Conservation (phyloP, 225 moss, liverwort and hornwort genomes). For the Rhytidiadelphus loreus region DNA sequence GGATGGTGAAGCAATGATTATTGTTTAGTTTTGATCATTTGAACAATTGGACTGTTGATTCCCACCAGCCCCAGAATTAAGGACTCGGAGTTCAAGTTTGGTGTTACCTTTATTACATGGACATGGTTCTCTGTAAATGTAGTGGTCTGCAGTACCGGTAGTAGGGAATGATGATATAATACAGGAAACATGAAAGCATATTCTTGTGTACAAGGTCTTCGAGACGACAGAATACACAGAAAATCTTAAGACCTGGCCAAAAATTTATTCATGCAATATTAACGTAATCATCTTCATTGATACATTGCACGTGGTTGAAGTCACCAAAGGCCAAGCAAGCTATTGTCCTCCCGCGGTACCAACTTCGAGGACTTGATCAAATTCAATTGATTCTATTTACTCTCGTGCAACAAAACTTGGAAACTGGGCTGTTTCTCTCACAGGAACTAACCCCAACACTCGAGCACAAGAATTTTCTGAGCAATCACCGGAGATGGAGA, state of each 20-base stretch:
- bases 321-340: not conserved
- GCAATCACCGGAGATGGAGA: not conserved
- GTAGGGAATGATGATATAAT: not conserved
- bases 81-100: not conserved
- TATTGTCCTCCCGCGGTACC: not conserved
- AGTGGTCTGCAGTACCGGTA: not conserved
- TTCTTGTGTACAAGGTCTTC: not conserved
- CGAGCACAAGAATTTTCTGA: not conserved
- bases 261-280: not conserved
- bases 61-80: no score
- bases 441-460: not conserved
- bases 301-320: not conserved
- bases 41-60: not conserved
- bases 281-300: not conserved
- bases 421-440: not conserved
- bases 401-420: not conserved
- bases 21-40: not conserved
- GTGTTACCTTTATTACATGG: not conserved
- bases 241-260: not conserved
- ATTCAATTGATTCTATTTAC: not conserved
- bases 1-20: not conserved
- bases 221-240: not conserved
- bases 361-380: not conserved
- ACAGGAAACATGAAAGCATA: not conserved
- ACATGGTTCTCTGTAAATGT: not conserved